These are phyloP conservation scores for Talaromyces liani DNA, from an alignment of 495 filamentous ascomycete species.

Conservation along the genomic window DNA sequence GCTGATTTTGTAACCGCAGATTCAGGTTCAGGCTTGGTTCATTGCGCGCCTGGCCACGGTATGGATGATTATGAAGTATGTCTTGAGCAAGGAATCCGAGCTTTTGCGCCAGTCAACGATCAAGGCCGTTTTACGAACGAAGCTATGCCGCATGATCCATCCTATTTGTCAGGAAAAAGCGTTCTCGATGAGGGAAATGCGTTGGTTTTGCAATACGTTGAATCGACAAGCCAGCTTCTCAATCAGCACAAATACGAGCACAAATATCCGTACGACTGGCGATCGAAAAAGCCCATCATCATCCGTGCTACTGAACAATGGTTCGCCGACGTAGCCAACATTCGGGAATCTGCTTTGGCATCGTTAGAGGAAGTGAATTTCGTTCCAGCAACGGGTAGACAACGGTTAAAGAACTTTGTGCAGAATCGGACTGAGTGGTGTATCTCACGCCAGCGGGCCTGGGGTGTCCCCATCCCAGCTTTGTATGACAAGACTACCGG, in stretches of 20 bases:
- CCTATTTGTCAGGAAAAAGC: conserved; percentile 49
- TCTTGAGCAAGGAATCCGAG: conserved; percentile 51
- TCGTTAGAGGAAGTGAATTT: conserved; percentile 68
- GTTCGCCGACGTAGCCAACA: conserved; percentile 85
- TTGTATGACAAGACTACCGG: conserved; percentile 63
- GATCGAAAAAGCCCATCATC: conserved; percentile 87
- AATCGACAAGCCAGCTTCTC: conserved; percentile 48
- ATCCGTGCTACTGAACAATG: conserved; percentile 91
- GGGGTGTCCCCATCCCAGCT: conserved; percentile 94
- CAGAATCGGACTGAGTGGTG: conserved; percentile 92
- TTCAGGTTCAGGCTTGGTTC: conserved; percentile 87
- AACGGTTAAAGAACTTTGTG: conserved; percentile 74
- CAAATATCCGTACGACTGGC: conserved; percentile 97
- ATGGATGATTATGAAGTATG: conserved; percentile 94
- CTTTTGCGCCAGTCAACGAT: conserved; percentile 74
- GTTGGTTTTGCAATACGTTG: conserved; percentile 60
- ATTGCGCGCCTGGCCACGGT: conserved; percentile 89
- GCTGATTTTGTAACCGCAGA: conserved; percentile 81
- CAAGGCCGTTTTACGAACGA: conserved; percentile 69
- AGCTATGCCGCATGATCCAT: conserved; percentile 60
- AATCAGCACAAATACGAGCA: conserved; percentile 63
- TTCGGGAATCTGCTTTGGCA: conserved; percentile 63
- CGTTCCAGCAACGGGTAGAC: conserved; percentile 62
- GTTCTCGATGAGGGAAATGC: conserved; percentile 59
- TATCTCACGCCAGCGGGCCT: conserved; percentile 93